These are phyloP conservation scores for Camellia oleifera DNA, from an alignment of 179 eudicot species.

Conservation along the genomic window DNA sequence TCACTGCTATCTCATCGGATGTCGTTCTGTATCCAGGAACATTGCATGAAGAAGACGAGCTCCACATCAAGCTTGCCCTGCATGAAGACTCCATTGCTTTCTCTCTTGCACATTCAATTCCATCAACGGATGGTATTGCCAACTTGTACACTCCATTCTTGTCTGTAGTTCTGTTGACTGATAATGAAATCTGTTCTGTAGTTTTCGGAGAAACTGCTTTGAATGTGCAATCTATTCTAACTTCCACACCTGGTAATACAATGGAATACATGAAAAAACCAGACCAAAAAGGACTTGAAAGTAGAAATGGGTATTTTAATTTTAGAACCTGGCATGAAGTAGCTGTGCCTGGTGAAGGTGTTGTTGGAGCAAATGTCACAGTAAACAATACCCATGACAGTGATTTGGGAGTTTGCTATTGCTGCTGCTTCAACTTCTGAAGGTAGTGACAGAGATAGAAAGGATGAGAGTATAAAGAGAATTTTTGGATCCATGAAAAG, in stretches of 20 bases:
- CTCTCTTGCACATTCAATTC: conserved; percentile 74
- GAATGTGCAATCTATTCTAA: conserved; percentile 78
- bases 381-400: conserved; percentile 87
- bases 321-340: conserved; percentile 69
- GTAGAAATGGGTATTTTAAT: background rate
- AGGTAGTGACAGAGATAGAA: conserved; percentile 30
- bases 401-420: conserved; percentile 53
- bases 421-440: conserved; percentile 36
- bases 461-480: conserved; percentile 29
- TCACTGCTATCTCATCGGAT: conserved; percentile 58
- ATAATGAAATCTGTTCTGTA: conserved; percentile 68
- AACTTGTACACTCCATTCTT: conserved; percentile 64
- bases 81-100: conserved; percentile 50
- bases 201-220: conserved; percentile 66
- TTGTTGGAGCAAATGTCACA: conserved; percentile 90
- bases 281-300: conserved; percentile 1
- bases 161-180: conserved; percentile 86
- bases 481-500: conserved; percentile 30
- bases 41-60: conserved; percentile 58
- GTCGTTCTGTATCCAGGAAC: conserved; percentile 68
- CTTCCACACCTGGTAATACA: conserved; percentile 59
- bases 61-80: conserved; percentile 57
- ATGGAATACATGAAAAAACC: background rate
- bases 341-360: conserved; percentile 85
- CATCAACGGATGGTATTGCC: conserved; percentile 74